These are phyloP conservation scores for Penicillium oxalicum DNA, from an alignment of 2,329 filamentous ascomycete genomes.

Conservation along the genomic window DNA sequence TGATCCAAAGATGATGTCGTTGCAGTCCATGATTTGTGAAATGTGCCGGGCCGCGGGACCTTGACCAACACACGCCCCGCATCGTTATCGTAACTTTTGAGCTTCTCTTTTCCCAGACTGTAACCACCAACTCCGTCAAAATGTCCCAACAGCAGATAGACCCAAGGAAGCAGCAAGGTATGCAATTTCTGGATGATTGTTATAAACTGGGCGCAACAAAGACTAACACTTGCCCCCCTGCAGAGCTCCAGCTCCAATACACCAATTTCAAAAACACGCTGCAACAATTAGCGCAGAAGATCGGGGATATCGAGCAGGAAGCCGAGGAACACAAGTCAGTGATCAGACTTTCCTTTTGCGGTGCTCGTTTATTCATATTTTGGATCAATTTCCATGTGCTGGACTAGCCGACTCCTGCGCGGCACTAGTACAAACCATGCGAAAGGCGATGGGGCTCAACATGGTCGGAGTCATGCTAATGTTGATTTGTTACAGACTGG, in stretches of 20 bases:
- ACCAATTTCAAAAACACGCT: slow-evolving; percentile 61
- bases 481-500: slow-evolving; percentile 57
- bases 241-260: slow-evolving; percentile 48
- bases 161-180: slow-evolving; percentile 45
- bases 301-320: slow-evolving; percentile 95
- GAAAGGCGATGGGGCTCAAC: neutral
- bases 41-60: slow-evolving; percentile 8
- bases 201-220: neutral
- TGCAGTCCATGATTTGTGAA: slow-evolving; percentile 2
- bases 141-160: slow-evolving; percentile 40
- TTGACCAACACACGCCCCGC: slow-evolving; percentile 24
- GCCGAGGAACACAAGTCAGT: slow-evolving; percentile 91
- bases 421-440: too few relatives aligned
- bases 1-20: neutral
- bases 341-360: slow-evolving; percentile 27
- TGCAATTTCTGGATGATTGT: neutral
- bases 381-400: neutral
- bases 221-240: slow-evolving; percentile 7
- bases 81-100: slow-evolving; percentile 29
- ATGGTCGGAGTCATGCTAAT: slow-evolving; percentile 13
- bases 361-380: neutral
- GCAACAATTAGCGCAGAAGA: slow-evolving; percentile 90
- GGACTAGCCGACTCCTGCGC: neutral
- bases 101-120: slow-evolving; percentile 12
- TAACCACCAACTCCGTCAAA: slow-evolving; percentile 10